A percentile compares a stretch with the other conserved stretches of the same genome.
These are phyloP conservation scores for Fusarium chuoi DNA, from an alignment of 2,329 filamentous ascomycete species.

Conservation along the genomic window DNA sequence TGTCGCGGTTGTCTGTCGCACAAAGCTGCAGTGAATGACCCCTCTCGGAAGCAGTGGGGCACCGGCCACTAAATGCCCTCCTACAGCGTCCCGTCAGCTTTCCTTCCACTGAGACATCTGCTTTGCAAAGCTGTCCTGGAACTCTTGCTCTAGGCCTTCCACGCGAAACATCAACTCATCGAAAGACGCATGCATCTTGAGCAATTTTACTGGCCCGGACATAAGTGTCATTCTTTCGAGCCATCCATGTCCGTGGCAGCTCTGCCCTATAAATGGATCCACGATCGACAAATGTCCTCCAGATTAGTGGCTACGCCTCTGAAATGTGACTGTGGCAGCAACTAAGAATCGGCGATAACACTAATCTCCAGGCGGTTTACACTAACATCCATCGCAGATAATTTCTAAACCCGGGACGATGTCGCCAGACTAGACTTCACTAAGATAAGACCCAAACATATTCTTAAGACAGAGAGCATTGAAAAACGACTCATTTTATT, in stretches of 20 bases:
- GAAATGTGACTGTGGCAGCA: not conserved
- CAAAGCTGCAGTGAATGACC: not conserved
- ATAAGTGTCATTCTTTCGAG: not conserved
- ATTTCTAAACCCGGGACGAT: not conserved
- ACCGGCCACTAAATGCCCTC: no score
- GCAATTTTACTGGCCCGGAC: not conserved
- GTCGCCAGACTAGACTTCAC: not conserved
- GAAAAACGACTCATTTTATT: no score
- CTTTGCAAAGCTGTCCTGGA: not conserved
- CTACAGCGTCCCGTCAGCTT: not conserved
- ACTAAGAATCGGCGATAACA: not conserved
- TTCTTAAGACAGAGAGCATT: not conserved
- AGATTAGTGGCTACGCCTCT: not conserved
- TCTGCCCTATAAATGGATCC: not conserved
- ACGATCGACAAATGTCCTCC: not conserved
- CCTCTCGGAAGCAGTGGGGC: not conserved
- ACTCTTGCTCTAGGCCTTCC: not conserved
- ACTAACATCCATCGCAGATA: not conserved
- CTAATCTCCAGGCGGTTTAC: not conserved
- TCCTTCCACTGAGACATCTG: not conserved
- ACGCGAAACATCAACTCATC: no score
- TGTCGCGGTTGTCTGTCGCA: not conserved
- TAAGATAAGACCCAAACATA: not conserved
- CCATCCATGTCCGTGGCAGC: not conserved
- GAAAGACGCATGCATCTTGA: no score